These are phyloP conservation scores for Trifolium dubium DNA, from an alignment of 306 rosid genomes.

Conservation along the genomic window DNA sequence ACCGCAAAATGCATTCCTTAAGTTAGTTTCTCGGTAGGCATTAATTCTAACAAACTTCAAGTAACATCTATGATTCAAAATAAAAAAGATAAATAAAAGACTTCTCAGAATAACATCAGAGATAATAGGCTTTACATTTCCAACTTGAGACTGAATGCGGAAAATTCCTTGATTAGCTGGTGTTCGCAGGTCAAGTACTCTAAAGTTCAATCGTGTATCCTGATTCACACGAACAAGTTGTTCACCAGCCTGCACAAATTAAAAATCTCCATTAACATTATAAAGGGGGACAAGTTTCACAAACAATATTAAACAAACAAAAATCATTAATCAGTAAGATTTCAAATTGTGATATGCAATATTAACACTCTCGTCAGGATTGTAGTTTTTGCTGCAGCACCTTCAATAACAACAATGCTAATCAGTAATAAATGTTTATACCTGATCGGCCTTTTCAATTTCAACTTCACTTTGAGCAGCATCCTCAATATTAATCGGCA, in stretches of 20 bases:
- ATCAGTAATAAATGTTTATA: too few relatives aligned
- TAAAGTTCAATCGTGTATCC: constrained; percentile 77
- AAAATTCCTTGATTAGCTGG: constrained; percentile 88
- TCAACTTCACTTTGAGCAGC: constrained; percentile 87
- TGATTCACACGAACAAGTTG: constrained; percentile 85
- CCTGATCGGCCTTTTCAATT: constrained; percentile 75
- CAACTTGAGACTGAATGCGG: constrained; percentile 68
- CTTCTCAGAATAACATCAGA: constrained; percentile 13
- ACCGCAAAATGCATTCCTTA: constrained; percentile 2
- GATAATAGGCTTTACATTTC: constrained; percentile 48
- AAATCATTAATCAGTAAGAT: background rate
- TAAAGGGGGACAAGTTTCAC: background rate
- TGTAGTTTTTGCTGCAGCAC: background rate
- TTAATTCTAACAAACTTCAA: constrained; percentile 3
- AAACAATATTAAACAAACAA: background rate
- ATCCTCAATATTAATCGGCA: constrained; percentile 83
- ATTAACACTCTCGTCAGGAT: background rate
- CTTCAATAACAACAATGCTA: too few relatives aligned
- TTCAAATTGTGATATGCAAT: background rate
- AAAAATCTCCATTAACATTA: constrained; percentile 33
- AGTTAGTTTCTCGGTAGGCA: background rate
- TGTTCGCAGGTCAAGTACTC: constrained; percentile 78
- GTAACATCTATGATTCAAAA: background rate
- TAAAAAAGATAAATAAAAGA: background rate
- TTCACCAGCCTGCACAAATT: constrained; percentile 71